These are phyloP conservation scores for Nannizzia gypsea DNA, from an alignment of 2,329 filamentous ascomycete species.

Conservation along the genomic window DNA sequence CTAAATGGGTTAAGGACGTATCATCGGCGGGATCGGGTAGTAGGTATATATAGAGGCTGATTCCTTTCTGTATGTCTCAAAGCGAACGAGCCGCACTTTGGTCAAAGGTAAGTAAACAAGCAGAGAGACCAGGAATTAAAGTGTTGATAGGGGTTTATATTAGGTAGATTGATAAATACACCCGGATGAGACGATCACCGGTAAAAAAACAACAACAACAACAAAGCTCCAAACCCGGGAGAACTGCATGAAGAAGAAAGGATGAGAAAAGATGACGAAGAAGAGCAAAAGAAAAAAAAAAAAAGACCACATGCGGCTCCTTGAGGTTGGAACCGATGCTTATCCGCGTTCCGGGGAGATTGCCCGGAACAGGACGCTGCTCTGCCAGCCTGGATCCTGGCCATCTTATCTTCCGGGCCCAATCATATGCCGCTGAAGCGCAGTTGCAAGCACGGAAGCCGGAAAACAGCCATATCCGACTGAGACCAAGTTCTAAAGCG, in stretches of 20 bases:
- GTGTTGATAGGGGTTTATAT: background rate
- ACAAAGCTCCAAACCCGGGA: background rate
- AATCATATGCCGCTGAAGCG: background rate
- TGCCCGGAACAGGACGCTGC: background rate
- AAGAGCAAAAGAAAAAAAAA: background rate
- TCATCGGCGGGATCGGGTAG: background rate
- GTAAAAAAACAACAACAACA: background rate
- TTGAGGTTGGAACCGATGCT: background rate
- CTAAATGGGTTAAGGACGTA: background rate
- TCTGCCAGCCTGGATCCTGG: background rate
- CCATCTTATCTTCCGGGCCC: background rate
- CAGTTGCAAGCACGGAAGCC: background rate
- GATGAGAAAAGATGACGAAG: background rate
- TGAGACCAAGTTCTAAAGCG: background rate
- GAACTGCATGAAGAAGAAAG: background rate
- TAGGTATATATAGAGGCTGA: background rate
- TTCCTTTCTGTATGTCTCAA: background rate
- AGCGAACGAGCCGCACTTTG: background rate
- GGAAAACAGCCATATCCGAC: background rate
- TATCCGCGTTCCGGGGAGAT: background rate
- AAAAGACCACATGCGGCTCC: background rate
- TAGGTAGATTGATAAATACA: background rate
- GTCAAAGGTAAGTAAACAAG: background rate
- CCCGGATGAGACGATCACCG: background rate
- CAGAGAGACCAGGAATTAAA: background rate